Conservation (phyloP, 345 rosid species). For the Lenwebbia sp. region DNA sequence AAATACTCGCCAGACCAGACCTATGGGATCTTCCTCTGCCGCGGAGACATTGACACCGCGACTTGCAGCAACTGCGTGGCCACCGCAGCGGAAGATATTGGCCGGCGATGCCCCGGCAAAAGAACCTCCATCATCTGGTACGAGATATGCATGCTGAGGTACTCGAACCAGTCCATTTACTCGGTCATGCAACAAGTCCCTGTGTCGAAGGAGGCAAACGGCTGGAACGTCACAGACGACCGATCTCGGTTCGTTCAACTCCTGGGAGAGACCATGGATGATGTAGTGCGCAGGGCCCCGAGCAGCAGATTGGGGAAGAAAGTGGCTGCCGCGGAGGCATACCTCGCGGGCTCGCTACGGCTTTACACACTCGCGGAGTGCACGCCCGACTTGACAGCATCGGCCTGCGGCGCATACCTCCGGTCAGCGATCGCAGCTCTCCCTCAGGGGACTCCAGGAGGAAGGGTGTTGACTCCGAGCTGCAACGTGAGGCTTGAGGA, state of each 20-base stretch:
- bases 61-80: conserved; percentile 25
- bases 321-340: conserved; percentile 9
- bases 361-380: conserved; percentile 24
- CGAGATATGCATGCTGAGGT: conserved; percentile 9
- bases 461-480: conserved; percentile 5
- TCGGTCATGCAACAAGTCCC: not conserved
- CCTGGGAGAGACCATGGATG: not conserved
- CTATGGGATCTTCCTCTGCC: conserved; percentile 26
- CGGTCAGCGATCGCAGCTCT: not conserved
- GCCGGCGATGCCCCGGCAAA: not conserved
- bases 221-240: not conserved
- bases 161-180: conserved; percentile 1
- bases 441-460: conserved; percentile 4
- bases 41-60: conserved; percentile 21
- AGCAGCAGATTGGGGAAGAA: conserved; percentile 6
- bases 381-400: conserved; percentile 17
- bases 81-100: not conserved
- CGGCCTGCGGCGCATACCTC: conserved; percentile 4
- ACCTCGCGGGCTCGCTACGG: not conserved
- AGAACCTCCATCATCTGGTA: not conserved
- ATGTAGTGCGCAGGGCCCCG: not conserved
- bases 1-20: not conserved
- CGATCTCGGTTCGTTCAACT: not conserved
- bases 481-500: conserved; percentile 21
- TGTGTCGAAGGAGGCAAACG: accelerated